A percentile compares a stretch with the other conserved stretches of the same genome.
These are phyloP conservation scores for Exsudoporus floridanus DNA, from an alignment of 1,284 basidiomycete genomes.

Conservation along the genomic window DNA sequence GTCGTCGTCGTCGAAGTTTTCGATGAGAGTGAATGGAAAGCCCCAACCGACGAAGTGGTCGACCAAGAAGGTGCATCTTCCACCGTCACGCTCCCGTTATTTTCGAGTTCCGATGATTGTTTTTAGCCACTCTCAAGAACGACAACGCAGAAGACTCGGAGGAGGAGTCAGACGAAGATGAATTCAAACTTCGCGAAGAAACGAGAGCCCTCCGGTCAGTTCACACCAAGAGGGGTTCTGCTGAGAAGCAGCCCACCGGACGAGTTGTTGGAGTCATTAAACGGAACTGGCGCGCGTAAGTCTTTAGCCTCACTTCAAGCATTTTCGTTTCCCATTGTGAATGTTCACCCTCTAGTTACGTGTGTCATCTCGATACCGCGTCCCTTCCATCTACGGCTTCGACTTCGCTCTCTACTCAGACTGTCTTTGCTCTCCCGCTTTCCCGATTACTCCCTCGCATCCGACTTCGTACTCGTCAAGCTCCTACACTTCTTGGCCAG, in stretches of 20 bases:
- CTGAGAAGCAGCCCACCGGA: slow-evolving; percentile 85
- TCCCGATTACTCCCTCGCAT: slow-evolving; percentile 93
- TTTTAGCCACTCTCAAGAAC: slow-evolving; percentile 76
- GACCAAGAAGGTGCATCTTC: slow-evolving; percentile 77
- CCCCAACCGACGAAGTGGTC: slow-evolving; percentile 89
- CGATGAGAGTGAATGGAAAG: slow-evolving; percentile 89
- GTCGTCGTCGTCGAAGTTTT: slow-evolving; percentile 91
- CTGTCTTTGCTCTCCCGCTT: slow-evolving; percentile 93
- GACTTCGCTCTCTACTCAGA: slow-evolving; percentile 85
- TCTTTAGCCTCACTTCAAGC: slow-evolving; percentile 10
- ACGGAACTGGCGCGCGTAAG: slow-evolving; percentile 91
- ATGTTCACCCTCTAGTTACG: slow-evolving; percentile 58
- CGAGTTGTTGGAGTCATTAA: slow-evolving; percentile 90
- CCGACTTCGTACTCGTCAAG: slow-evolving; percentile 92
- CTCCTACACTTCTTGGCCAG: slow-evolving; percentile 83
- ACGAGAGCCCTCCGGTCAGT: slow-evolving; percentile 45
- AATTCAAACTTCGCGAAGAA: slow-evolving; percentile 42
- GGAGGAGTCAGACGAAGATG: slow-evolving; percentile 56
- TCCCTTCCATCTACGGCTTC: slow-evolving; percentile 79
- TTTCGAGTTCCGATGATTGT: neutral
- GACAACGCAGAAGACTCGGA: slow-evolving; percentile 84
- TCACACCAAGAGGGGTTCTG: slow-evolving; percentile 29
- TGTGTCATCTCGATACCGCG: slow-evolving; percentile 92
- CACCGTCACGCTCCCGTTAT: neutral
- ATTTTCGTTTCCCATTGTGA: slow-evolving; percentile 8